phyloP scores from a whole-genome alignment of 2,329 filamentous ascomycete species.

The Diplocarpon mali region DNA sequence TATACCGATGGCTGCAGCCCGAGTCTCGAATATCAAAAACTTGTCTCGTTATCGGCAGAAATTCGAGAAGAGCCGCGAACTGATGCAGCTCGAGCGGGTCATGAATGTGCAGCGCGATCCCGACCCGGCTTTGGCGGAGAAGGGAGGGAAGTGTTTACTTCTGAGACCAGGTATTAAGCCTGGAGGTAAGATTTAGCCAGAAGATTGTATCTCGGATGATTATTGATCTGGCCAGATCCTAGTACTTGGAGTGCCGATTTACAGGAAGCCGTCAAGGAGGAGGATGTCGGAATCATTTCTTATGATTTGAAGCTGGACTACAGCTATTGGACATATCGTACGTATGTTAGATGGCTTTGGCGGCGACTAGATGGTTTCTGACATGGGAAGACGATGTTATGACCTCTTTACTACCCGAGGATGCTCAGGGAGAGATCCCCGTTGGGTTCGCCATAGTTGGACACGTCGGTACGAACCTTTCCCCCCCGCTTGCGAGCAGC shows the following conservation, averaged over 20 bases:
- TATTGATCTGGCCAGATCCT: slow-evolving; percentile 37
- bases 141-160: slow-evolving; percentile 51
- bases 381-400: slow-evolving; percentile 54
- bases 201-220: neutral
- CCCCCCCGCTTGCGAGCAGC: neutral
- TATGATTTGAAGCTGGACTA: slow-evolving; percentile 72
- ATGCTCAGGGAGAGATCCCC: slow-evolving; percentile 70
- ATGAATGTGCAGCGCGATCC: slow-evolving; percentile 54
- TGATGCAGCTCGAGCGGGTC: slow-evolving; percentile 53
- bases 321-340: slow-evolving; percentile 75
- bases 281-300: slow-evolving; percentile 60
- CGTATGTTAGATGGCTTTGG: slow-evolving; percentile 20
- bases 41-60: slow-evolving; percentile 61
- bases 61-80: slow-evolving; percentile 53
- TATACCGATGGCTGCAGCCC: slow-evolving; percentile 66
- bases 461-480: slow-evolving; percentile 54
- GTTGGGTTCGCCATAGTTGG: slow-evolving; percentile 81
- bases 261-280: slow-evolving; percentile 53
- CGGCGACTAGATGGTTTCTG: neutral
- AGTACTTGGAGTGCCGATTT: slow-evolving; percentile 68
- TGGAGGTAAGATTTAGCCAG: slow-evolving; percentile 29
- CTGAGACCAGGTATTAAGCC: slow-evolving; percentile 45
- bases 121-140: slow-evolving; percentile 37
- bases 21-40: slow-evolving; percentile 62
- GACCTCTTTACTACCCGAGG: slow-evolving; percentile 66